Evolutionary conservation across 345 rosid species (phyloP), one percentile per base, ranked within the genome.

Genomic region (Bruguiera sexangula): DNA sequence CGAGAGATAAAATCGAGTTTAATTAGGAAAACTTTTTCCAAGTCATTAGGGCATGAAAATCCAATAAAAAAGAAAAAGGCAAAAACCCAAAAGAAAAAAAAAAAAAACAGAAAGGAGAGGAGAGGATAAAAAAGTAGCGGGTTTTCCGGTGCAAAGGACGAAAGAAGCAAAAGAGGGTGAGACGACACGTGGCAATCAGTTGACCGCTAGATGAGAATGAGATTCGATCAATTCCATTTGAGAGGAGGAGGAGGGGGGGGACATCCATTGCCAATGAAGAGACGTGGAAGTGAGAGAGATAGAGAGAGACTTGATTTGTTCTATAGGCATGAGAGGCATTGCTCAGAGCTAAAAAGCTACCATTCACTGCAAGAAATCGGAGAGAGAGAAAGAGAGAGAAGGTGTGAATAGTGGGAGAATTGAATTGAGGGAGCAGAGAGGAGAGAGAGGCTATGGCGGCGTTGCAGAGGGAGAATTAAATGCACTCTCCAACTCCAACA

Each of bases 401-500:
- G 69, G 55, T 69, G 32, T 61, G 72, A 27, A 69, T 61, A 69
- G 71, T 27, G 72, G 68, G 76, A 72, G 76, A 74, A 63, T 78
- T 81, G 69, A 82, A 75, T 80, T 80, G 50, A 59, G 36, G 76
- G 72, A 70, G 82, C 84, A 63, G 80, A 80, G 46, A 39, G 67
- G 19, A 43, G 50, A 43, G 5, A 74, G 73, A 21, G 63, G 66
- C 62, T 78, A 85, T 82, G 91, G 87, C 96, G 91, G 96, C 96
- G 87, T 81, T 83, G 96, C 86, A 84, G 88, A 74, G 79, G 77
- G 24, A 56, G 60, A 56, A 80, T 75, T 72, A 46, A 66, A 66
- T 76, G 67, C 43, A n/a, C 30, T 56, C 26, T 37, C 65, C 60
- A 21, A 24, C 31, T 56, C 16, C 60, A 56, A 56, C 50, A 11